These are phyloP conservation scores for Geotrichum citri-aurantii DNA, from an alignment of 1,139 yeast genomes.

Conservation along the genomic window DNA sequence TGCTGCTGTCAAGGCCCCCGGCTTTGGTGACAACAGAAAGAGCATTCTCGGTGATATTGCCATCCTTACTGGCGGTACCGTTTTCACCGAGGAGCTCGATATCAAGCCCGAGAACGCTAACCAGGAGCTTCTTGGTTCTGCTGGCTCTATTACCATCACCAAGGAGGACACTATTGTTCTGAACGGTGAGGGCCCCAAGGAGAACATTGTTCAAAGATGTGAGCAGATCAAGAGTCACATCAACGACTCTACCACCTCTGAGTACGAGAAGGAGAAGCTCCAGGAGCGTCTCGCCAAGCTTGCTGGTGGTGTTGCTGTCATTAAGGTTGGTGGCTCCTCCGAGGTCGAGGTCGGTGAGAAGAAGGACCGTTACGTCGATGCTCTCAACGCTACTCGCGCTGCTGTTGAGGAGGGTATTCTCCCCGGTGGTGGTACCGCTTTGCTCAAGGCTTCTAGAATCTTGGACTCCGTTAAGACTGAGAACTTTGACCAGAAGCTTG, in stretches of 20 bases:
- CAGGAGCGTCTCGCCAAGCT: constrained; percentile 98
- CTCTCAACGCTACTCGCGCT: constrained; percentile 98
- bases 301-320: constrained; percentile 98
- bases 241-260: constrained; percentile 67
- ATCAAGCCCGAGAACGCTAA: constrained; percentile 96
- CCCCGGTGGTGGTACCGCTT: constrained; percentile 99
- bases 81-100: constrained; percentile 96
- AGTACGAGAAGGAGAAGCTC: constrained; percentile 94
- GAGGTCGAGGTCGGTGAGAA: constrained; percentile 99
- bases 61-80: constrained; percentile 95
- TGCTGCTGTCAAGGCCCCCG: constrained; percentile 98
- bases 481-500: constrained; percentile 96
- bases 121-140: constrained; percentile 83
- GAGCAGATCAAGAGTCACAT: constrained; percentile 91
- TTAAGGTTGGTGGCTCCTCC: constrained; percentile 96
- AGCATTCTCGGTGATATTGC: constrained; percentile 97
- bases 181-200: constrained; percentile 94
- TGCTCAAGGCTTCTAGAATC: constrained; percentile 85
- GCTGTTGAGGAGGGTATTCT: constrained; percentile 99
- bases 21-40: constrained; percentile 99
- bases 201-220: constrained; percentile 80
- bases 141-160: constrained; percentile 90
- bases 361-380: constrained; percentile 99
- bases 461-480: constrained; percentile 74
- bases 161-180: constrained; percentile 95